A percentile compares a stretch with the other conserved stretches of the same genome.
Evolutionary conservation across 257 asterid genomes (phyloP).

Genomic region (Lithospermum erythrorhizon): DNA sequence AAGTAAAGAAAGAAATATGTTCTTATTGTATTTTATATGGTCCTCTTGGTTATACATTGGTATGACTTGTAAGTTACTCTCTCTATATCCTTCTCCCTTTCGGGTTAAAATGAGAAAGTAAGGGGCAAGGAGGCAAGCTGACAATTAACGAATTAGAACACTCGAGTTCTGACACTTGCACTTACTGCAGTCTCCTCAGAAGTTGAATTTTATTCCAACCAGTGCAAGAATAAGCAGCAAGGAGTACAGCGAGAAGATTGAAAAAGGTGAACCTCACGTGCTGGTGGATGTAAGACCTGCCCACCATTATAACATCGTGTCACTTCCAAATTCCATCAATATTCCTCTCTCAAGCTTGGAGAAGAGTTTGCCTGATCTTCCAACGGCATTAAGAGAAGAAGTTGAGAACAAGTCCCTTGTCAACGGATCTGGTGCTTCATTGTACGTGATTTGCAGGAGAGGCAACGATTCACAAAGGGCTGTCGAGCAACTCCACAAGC

Average conservation of each 20-base stretch:
- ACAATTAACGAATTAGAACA: not conserved
- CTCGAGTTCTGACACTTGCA: not conserved
- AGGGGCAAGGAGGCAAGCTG: not conserved
- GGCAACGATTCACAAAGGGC: constrained; percentile 97
- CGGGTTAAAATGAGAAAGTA: not conserved
- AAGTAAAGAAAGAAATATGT: too few species aligned
- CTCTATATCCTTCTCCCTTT: not conserved
- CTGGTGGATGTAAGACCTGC: constrained; percentile 80
- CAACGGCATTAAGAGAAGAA: constrained; percentile 30
- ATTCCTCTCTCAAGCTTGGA: constrained; percentile 50
- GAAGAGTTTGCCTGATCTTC: constrained; percentile 45
- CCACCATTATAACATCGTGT: constrained; percentile 66
- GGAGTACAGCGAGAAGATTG: constrained; percentile 46
- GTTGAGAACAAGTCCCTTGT: constrained; percentile 17
- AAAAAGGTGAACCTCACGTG: constrained; percentile 50
- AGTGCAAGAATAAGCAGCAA: constrained; percentile 72
- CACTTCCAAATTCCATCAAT: constrained; percentile 66
- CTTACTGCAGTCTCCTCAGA: constrained; percentile 65
- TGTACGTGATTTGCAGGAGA: constrained; percentile 77
- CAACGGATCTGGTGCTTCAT: constrained; percentile 21
- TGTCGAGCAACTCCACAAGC: constrained; percentile 54
- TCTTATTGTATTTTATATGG: too few species aligned
- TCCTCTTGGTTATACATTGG: too few species aligned
- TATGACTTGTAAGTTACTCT: not conserved
- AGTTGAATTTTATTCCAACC: constrained; percentile 48